Conservation (phyloP, 768 basidiomycete species). For the Amyloporia xantha region DNA sequence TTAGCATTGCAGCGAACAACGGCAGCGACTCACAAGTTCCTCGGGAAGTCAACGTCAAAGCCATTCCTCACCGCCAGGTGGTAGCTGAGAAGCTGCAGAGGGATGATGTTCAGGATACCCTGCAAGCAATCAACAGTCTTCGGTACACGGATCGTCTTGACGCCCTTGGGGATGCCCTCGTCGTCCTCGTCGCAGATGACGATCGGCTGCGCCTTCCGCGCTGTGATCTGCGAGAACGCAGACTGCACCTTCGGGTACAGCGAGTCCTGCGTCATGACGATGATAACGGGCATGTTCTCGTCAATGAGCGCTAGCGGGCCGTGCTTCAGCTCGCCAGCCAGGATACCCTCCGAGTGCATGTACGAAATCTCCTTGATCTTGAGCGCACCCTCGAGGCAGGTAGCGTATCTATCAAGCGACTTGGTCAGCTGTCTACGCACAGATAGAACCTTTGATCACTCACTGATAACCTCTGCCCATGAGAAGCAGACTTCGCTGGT, state of each 20-base stretch:
- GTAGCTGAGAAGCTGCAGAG: constrained; percentile 92
- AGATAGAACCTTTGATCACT: constrained; percentile 24
- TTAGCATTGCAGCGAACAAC: not conserved
- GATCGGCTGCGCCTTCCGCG: constrained; percentile 92
- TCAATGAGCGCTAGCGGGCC: constrained; percentile 97
- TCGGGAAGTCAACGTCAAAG: constrained; percentile 96
- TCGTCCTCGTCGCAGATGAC: constrained; percentile 95
- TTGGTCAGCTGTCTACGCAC: constrained; percentile 40
- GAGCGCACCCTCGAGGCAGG: constrained; percentile 94
- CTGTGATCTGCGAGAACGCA: constrained; percentile 94
- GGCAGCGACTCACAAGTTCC: constrained; percentile 69
- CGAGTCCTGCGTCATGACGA: constrained; percentile 99
- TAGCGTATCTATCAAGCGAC: constrained; percentile 66
- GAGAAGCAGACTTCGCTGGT: constrained; percentile 83
- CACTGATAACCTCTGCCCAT: constrained; percentile 99
- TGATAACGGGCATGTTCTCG: constrained; percentile 98
- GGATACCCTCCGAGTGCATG: constrained; percentile 83
- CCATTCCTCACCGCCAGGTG: constrained; percentile 94
- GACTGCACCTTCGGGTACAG: constrained; percentile 97
- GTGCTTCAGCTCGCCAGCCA: constrained; percentile 98
- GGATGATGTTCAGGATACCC: constrained; percentile 94
- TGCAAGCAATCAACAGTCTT: constrained; percentile 92
- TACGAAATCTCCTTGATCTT: constrained; percentile 99
- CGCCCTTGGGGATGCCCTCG: constrained; percentile 61
- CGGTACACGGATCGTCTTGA: constrained; percentile 90